Percentiles rank a stretch among this genome's conserved stretches.
Conservation (phyloP, 371 early-diverging fungal species). For the Zychaea mexicana region DNA sequence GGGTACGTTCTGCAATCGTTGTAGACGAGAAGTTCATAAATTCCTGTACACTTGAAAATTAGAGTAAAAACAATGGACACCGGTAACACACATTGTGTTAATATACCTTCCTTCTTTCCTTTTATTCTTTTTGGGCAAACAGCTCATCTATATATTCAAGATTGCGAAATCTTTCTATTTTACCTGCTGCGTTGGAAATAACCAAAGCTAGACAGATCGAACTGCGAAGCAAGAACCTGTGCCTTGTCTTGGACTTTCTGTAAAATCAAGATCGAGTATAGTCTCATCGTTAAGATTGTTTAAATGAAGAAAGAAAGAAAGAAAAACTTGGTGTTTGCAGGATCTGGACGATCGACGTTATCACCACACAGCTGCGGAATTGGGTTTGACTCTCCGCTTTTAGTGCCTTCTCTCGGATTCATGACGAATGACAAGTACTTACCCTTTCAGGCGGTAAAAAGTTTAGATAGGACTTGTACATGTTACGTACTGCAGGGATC, state of each 20-base stretch:
- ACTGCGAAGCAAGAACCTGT: constrained; percentile 60
- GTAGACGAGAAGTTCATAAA: constrained; percentile 86
- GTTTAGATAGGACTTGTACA: too few species aligned
- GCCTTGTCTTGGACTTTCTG: constrained; percentile 53
- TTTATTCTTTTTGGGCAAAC: not conserved
- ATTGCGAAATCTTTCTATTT: too few species aligned
- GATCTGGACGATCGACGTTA: too few species aligned
- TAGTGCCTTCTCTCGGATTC: too few species aligned
- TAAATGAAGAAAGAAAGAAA: too few species aligned
- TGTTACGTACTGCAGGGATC: too few species aligned
- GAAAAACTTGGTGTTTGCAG: too few species aligned
- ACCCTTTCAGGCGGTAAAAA: too few species aligned
- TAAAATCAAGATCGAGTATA: constrained; percentile 56
- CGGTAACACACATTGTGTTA: not conserved
- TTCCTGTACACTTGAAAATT: constrained; percentile 75
- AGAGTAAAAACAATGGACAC: not conserved
- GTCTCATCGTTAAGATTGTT: constrained; percentile 42
- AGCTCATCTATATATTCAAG: too few species aligned
- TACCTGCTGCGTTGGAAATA: constrained; percentile 90
- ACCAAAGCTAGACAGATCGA: constrained; percentile 83
- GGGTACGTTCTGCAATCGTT: constrained; percentile 88
- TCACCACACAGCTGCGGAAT: too few species aligned
- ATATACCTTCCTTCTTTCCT: not conserved
- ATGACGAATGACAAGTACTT: too few species aligned
- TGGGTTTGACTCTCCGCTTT: too few species aligned